Evolutionary conservation across 2,329 filamentous ascomycete genomes (phyloP).

Genomic region (Cytospora paraplurivora): DNA sequence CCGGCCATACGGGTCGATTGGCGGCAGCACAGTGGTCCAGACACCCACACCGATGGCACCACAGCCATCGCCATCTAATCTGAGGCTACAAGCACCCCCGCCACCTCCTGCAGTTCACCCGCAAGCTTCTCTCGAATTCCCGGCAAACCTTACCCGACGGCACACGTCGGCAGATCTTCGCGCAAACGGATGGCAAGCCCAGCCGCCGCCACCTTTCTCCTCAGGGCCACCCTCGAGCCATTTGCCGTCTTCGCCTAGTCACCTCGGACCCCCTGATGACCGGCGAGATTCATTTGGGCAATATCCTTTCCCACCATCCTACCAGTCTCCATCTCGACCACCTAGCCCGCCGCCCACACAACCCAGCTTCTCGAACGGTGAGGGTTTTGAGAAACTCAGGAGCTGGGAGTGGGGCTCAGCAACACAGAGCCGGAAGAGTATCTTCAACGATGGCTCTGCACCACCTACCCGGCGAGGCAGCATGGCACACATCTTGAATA

Average conservation of each 20-base stretch:
- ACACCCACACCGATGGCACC: conserved; percentile 48
- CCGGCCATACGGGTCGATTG: conserved; percentile 85
- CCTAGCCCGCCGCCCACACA: conserved; percentile 57
- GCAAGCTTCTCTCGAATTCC: conserved; percentile 63
- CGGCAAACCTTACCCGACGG: conserved; percentile 73
- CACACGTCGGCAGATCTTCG: conserved; percentile 97
- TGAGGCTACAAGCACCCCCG: conserved; percentile 67
- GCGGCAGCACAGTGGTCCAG: conserved; percentile 48
- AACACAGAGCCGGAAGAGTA: conserved; percentile 48
- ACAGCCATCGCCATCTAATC: conserved; percentile 73
- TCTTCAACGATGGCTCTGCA: conserved; percentile 56
- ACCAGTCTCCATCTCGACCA: conserved; percentile 55
- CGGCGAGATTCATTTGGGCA: conserved; percentile 59
- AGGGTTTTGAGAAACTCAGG: conserved; percentile 49
- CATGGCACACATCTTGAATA: conserved; percentile 65
- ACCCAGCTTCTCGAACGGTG: conserved; percentile 51
- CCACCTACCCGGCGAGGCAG: conserved; percentile 60
- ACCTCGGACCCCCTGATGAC: conserved; percentile 54
- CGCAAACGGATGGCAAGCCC: conserved; percentile 75
- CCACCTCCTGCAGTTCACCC: conserved; percentile 57
- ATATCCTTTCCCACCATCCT: conserved; percentile 52
- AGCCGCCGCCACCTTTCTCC: conserved; percentile 64
- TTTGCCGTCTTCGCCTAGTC: conserved; percentile 59
- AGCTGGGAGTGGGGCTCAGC: conserved; percentile 60
- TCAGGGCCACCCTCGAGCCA: conserved; percentile 57